Evolutionary conservation across 495 filamentous ascomycete species (phyloP), one percentile per base, ranked within the genome.

Genomic region (Xylaria longipes): DNA sequence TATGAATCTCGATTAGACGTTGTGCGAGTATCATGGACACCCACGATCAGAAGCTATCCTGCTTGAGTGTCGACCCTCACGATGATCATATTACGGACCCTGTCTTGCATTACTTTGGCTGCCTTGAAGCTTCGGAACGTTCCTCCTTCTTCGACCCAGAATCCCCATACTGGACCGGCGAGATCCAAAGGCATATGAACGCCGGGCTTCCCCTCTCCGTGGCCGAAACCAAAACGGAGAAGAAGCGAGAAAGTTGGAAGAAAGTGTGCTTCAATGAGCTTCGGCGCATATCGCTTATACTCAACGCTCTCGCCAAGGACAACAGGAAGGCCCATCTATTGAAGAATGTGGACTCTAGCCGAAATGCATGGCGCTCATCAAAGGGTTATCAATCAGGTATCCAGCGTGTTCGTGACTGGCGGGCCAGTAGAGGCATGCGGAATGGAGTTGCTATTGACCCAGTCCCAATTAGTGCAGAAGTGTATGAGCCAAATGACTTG

Each of bases 101-200:
- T 31, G 73, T 68, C 15, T n/a, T 75, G 8, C 79, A 80, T 57
- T 78, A 73, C 57, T 74, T 74, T 54, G 76, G 73, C 57, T 80
- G 76, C 39, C 65, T 80, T 27, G 71, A 64, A 1, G 66, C 48
- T 3, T 62, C 75, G 0, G 72, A 70, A 31, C 71, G 71, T n/a
- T 15, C 37, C 11, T 61, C 50, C 1, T 80, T 80, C 73, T 78
- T 74, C 66, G 70, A 77, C 3, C 63, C 46, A 17, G 71, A 73
- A 33, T 50, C 71, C 0, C 41, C 61, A 0, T 73, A 79, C 12
- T 71, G 72, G 39, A 65, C 50, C 35, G 33, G 39, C 45, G 65
- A 75, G n/a, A 71, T 79, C 61, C 14, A 45, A 33, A 33, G 7
- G n/a, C 37, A 37, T 1, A 12, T 37, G 2, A 31, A 45, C 11